A percentile compares a stretch with the other conserved stretches of the same genome.
These are phyloP conservation scores for Yamadazyma paraphyllophila DNA, from an alignment of 805 yeast genomes.

Conservation along the genomic window DNA sequence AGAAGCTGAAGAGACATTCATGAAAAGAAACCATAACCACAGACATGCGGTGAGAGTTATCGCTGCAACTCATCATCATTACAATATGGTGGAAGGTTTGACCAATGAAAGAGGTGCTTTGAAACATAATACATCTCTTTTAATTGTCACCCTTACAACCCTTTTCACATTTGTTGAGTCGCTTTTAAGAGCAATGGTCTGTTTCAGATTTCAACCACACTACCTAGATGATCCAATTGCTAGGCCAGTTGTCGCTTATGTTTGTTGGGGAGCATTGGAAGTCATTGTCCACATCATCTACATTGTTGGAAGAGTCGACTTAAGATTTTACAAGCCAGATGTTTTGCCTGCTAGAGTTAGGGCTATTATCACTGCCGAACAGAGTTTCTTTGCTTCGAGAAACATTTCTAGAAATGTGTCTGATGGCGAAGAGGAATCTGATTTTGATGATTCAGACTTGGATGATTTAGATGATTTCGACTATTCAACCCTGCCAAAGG, in stretches of 20 bases:
- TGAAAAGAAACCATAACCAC: constrained; percentile 48
- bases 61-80: constrained; percentile 51
- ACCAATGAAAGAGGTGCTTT: constrained; percentile 41
- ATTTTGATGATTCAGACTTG: constrained; percentile 13
- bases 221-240: constrained; percentile 21
- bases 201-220: constrained; percentile 20
- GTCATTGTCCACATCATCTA: constrained; percentile 54
- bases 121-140: constrained; percentile 53
- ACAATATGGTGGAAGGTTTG: constrained; percentile 38
- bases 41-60: constrained; percentile 57
- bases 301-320: constrained; percentile 64
- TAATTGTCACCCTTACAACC: constrained; percentile 48
- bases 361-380: constrained; percentile 42
- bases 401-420: constrained; percentile 13
- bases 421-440: constrained; percentile 22
- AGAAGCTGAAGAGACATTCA: constrained; percentile 47
- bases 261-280: constrained; percentile 69
- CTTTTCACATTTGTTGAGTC: constrained; percentile 51
- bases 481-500: not conserved
- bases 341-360: constrained; percentile 40
- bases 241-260: constrained; percentile 60
- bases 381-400: constrained; percentile 32
- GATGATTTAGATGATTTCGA: constrained; percentile 13
- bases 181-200: constrained; percentile 39
- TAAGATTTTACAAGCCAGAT: constrained; percentile 80